A percentile compares a stretch with the other conserved stretches of the same genome.
These are phyloP conservation scores for Leptographium radiaticola DNA, from an alignment of 2,329 filamentous ascomycete species.

Conservation along the genomic window DNA sequence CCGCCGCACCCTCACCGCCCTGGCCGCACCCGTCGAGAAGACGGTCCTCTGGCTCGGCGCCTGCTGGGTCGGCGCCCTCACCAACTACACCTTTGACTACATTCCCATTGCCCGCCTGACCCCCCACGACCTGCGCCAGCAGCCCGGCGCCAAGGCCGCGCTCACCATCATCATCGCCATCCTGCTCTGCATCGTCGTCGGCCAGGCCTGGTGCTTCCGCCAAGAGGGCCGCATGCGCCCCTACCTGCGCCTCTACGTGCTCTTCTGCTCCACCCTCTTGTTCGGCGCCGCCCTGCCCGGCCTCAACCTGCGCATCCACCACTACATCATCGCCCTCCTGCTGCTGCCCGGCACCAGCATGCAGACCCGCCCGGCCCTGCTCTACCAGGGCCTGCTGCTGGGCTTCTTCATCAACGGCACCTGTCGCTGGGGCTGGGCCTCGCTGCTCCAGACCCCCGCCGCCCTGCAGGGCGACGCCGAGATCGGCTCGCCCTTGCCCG, in stretches of 20 bases:
- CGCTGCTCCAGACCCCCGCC: constrained; percentile 69
- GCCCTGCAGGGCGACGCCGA: constrained; percentile 59
- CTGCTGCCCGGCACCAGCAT: constrained; percentile 79
- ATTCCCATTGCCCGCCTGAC: constrained; percentile 92
- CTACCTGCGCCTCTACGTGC: constrained; percentile 65
- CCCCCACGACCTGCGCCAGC: constrained; percentile 72
- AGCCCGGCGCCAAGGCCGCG: constrained; percentile 78
- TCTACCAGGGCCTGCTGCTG: constrained; percentile 82
- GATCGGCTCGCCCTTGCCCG: constrained; percentile 47
- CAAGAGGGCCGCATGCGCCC: constrained; percentile 68
- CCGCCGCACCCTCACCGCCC: constrained; percentile 52
- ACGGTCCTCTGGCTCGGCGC: constrained; percentile 79
- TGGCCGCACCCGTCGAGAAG: constrained; percentile 81
- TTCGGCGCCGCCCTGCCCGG: constrained; percentile 60
- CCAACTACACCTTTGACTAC: constrained; percentile 89
- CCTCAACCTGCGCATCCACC: constrained; percentile 78
- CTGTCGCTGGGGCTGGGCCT: constrained; percentile 86
- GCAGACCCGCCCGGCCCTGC: constrained; percentile 69
- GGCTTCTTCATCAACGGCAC: constrained; percentile 91
- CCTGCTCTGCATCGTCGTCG: constrained; percentile 53
- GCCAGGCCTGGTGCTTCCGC: constrained; percentile 76
- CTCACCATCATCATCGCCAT: constrained; percentile 64
- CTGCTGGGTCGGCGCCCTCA: constrained; percentile 81
- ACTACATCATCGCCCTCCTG: constrained; percentile 82
- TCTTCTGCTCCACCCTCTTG: constrained; percentile 54